Conservation (phyloP, 2,329 filamentous ascomycete species). For the Fusarium piperis region DNA sequence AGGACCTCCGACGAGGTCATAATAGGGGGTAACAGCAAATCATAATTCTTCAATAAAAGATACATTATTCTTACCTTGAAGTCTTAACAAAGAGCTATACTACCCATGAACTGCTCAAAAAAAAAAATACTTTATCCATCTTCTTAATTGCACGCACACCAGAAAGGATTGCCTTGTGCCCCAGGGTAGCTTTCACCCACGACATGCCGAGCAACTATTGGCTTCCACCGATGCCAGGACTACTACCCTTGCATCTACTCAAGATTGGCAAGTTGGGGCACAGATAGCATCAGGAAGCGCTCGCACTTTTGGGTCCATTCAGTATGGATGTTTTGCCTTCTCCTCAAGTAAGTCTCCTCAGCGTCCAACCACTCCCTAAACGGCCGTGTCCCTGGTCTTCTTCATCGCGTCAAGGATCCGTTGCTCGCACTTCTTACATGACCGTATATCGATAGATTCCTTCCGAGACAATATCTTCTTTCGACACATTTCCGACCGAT, state of each 20-base stretch:
- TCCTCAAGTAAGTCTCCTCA: neutral
- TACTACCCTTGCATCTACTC: neutral
- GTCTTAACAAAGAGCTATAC: too few relatives aligned
- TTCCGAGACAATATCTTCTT: neutral
- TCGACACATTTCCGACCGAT: neutral
- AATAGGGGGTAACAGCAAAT: too few relatives aligned
- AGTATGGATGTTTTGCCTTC: neutral
- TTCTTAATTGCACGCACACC: neutral
- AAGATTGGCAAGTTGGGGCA: neutral
- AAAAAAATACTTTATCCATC: too few relatives aligned
- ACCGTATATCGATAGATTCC: neutral
- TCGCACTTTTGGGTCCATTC: neutral
- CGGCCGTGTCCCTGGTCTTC: neutral
- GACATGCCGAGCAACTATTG: neutral
- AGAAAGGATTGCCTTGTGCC: neutral
- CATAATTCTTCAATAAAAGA: too few relatives aligned
- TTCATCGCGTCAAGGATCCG: neutral
- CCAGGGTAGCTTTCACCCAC: neutral
- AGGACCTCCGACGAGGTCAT: too few relatives aligned
- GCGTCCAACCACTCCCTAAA: neutral
- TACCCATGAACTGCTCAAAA: too few relatives aligned
- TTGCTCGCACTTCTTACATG: neutral
- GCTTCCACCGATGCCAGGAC: neutral
- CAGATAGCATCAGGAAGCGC: neutral
- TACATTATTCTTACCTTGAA: too few relatives aligned